Percentiles rank a stretch among this genome's conserved stretches.
phyloP scores from a whole-genome alignment of 805 yeast species.

The Yarrowia sp. region DNA sequence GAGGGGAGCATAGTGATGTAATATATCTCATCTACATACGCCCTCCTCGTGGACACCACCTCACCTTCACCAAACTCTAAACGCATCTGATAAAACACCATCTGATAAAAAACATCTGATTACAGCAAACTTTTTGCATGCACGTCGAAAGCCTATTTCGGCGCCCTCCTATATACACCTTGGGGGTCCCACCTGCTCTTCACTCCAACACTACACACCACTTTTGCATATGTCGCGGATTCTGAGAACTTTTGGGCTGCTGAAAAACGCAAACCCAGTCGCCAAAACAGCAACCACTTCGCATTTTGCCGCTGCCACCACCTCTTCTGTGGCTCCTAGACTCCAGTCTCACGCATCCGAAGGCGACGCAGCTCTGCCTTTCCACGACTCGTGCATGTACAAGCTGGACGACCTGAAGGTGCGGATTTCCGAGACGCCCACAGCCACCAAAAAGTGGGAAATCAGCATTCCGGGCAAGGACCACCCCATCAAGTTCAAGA shows the following conservation, averaged over 20 bases:
- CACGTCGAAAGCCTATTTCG: neutral
- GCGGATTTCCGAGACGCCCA: neutral
- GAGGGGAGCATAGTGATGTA: no score
- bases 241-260: neutral
- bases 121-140: constrained; percentile 16
- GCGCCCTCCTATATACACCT: neutral
- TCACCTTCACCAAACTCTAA: neutral
- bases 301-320: neutral
- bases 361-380: neutral
- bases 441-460: constrained; percentile 7
- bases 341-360: neutral
- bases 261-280: no score
- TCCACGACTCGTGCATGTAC: constrained; percentile 10
- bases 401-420: constrained; percentile 15
- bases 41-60: neutral
- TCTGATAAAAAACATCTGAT: constrained; percentile 23
- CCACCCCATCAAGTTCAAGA: constrained; percentile 8
- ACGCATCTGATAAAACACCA: neutral
- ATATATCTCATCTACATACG: neutral
- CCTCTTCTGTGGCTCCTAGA: neutral
- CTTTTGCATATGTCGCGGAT: constrained; percentile 10
- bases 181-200: constrained; percentile 1
- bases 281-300: neutral
- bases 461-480: constrained; percentile 4
- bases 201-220: neutral